Conservation (phyloP, 805 yeast genomes). For the Kodamaea sagamina region DNA sequence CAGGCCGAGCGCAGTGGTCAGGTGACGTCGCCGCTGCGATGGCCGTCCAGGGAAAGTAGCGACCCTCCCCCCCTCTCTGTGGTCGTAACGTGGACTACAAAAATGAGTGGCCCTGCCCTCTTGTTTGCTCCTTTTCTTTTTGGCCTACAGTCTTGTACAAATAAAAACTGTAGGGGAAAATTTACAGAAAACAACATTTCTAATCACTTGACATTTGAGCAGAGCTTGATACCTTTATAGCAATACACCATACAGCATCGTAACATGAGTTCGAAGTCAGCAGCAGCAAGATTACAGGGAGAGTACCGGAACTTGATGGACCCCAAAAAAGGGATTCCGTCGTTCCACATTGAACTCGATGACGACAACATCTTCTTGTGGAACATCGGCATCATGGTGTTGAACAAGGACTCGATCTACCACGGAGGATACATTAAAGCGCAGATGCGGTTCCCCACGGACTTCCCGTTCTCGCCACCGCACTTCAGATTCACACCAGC, state of each 20-base stretch:
- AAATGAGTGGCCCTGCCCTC: too few species aligned
- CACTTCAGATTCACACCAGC: constrained; percentile 90
- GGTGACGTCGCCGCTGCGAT: too few species aligned
- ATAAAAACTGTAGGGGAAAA: constrained; percentile 6
- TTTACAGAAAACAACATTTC: constrained; percentile 12
- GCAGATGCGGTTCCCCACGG: constrained; percentile 88
- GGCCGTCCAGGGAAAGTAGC: too few species aligned
- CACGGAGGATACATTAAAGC: constrained; percentile 95
- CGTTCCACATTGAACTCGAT: constrained; percentile 64
- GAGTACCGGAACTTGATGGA: constrained; percentile 92
- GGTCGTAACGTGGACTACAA: too few species aligned
- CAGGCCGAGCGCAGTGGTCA: too few species aligned
- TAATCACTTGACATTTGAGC: constrained; percentile 5
- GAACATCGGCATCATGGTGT: constrained; percentile 92
- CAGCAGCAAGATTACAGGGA: constrained; percentile 85
- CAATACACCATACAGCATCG: not conserved
- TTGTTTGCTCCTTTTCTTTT: constrained; percentile 5
- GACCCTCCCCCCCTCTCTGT: too few species aligned
- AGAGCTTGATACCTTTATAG: not conserved
- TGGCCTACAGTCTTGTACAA: not conserved
- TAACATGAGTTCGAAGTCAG: constrained; percentile 52
- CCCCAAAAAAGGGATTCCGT: constrained; percentile 70
- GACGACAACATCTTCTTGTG: constrained; percentile 59
- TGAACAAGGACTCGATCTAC: constrained; percentile 84
- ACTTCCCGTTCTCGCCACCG: constrained; percentile 93